Base-by-base conservation (phyloP, 495 filamentous ascomycete genomes). In the Clohesyomyces aquaticus region DNA sequence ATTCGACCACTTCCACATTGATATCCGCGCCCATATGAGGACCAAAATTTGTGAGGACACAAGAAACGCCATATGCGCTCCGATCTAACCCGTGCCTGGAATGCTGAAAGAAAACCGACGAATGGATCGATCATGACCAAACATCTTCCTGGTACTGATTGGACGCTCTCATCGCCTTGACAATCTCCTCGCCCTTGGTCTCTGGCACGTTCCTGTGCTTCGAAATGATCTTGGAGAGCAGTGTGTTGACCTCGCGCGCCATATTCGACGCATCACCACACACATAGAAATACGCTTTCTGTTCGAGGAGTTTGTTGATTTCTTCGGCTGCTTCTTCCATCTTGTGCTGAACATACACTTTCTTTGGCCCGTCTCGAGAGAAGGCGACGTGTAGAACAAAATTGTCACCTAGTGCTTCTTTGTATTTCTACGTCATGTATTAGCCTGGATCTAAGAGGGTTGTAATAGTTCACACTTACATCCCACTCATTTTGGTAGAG, bases 201-300 rank as follows among this genome's bases (percentile, higher is more conserved):
- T 93, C 86, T 9, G 89, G 81, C 55, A 97, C 80, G 41, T 87
- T 88, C 32, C 94, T 83, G 77, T 96, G 83, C 68, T 89, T 82
- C 26, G 91, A 81, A 69, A 98, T 85, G 70, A 98, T 96, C 74
- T 93, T 86, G 29, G 80, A 87, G 21, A 99, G 81, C 6, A 91
- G 82, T 35, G 86, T 79, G 78, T 93, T 98, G 77, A 99, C 94
- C 73, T 98, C 94, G 46, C 95, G 85, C 41, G 94, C 94, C 94
- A 99, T 99, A 79, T 96, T 93, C 50, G 95, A 90, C 4, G 94
- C 94, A 70, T 99, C 94, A 77, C 94, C 94, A 72, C 94, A 99
- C 32, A 99, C 94, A 73, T 99, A 99, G 79, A 99, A 91, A 76
- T 93, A 96, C 16, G 89, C 93, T 71, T 88, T 88, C 74, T 97